These are phyloP conservation scores for Daldinia loculata DNA, from an alignment of 495 filamentous ascomycete species.

Conservation along the genomic window DNA sequence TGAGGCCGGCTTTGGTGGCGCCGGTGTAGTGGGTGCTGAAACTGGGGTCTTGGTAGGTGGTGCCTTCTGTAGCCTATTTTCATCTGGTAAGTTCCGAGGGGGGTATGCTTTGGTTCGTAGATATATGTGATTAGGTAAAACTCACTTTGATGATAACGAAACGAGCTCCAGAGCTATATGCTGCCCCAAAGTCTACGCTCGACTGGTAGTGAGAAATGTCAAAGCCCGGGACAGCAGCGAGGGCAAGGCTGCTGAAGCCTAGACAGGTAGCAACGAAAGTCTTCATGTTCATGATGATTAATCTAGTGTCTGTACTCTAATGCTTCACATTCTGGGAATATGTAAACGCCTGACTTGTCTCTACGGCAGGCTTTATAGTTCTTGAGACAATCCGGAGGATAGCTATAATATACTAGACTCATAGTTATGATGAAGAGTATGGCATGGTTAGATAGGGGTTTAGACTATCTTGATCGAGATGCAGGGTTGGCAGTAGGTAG, in stretches of 20 bases:
- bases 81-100: neutral
- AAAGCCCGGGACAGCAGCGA: conserved; percentile 66
- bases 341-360: neutral
- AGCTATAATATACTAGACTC: neutral
- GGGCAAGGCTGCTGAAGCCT: conserved; percentile 43
- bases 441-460: neutral
- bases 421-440: neutral
- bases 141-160: conserved; percentile 76
- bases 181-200: conserved; percentile 64
- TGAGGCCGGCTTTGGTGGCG: conserved; percentile 64
- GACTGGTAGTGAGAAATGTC: conserved; percentile 71
- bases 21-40: conserved; percentile 65
- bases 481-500: conserved; percentile 8
- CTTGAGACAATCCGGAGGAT: neutral
- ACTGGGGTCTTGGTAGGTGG: conserved; percentile 58
- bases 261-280: conserved; percentile 15
- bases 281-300: conserved; percentile 23
- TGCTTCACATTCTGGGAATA: neutral
- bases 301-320: neutral
- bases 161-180: conserved; percentile 65
- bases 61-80: conserved; percentile 67
- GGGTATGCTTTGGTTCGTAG: neutral
- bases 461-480: neutral
- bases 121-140: neutral
- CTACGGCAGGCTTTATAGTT: conserved; percentile 6